phyloP scores from a whole-genome alignment of 2,329 filamentous ascomycete genomes.

The Botrytis byssoidea region DNA sequence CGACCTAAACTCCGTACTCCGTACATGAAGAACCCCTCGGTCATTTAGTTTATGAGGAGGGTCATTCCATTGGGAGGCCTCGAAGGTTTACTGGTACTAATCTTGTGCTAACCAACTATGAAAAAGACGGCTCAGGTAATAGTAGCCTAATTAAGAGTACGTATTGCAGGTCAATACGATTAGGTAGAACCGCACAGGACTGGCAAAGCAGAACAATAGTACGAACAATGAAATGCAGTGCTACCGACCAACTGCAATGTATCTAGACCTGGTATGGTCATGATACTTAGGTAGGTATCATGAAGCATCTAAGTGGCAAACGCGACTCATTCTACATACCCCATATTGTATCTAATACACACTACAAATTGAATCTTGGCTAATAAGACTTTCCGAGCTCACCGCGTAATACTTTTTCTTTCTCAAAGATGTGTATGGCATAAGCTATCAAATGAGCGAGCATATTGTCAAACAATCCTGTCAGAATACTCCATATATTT shows the following conservation, averaged over 20 bases:
- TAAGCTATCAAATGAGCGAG: background rate
- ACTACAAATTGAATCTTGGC: background rate
- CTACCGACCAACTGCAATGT: slow-evolving; percentile 12
- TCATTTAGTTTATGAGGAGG: background rate
- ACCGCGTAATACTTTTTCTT: background rate
- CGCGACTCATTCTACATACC: slow-evolving; percentile 12
- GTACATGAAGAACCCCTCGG: slow-evolving; percentile 9
- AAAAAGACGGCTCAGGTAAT: background rate
- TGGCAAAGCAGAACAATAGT: background rate
- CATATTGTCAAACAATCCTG: background rate
- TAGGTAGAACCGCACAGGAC: slow-evolving; percentile 1
- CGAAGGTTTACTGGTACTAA: slow-evolving; percentile 1
- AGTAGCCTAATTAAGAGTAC: slow-evolving; percentile 4
- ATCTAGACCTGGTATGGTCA: slow-evolving; percentile 12
- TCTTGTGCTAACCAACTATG: background rate
- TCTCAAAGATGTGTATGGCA: background rate
- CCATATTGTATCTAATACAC: background rate
- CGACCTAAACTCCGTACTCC: background rate
- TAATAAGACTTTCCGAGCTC: background rate
- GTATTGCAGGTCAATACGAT: slow-evolving; percentile 1
- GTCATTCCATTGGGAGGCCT: background rate
- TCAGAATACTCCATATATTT: slow-evolving; percentile 11
- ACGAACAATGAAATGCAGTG: slow-evolving; percentile 11
- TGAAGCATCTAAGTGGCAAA: slow-evolving; percentile 15
- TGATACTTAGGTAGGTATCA: slow-evolving; percentile 8